phyloP scores from a whole-genome alignment of 139 green algal genomes.

The Chlamydomonas incerta region DNA sequence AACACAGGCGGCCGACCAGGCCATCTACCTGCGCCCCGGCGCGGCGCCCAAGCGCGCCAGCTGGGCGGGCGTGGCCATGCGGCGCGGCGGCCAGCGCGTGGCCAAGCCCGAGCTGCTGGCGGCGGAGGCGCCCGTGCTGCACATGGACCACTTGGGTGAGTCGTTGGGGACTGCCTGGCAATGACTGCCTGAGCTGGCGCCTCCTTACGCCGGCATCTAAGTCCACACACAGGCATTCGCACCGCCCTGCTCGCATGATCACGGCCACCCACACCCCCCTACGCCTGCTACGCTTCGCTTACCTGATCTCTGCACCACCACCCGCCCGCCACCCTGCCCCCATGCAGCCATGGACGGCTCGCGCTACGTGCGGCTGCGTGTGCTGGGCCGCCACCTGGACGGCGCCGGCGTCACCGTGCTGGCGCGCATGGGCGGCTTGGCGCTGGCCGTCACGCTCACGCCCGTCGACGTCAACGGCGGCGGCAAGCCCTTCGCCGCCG shows the following conservation, averaged over 20 bases:
- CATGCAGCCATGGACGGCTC: constrained; percentile 13
- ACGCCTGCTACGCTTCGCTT: too few species aligned
- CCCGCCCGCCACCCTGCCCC: too few species aligned
- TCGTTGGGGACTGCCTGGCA: too few species aligned
- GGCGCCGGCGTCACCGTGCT: constrained; percentile 19
- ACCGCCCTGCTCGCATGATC: neutral
- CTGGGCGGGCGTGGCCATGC: constrained; percentile 11
- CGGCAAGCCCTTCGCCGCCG: neutral
- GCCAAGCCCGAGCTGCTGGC: constrained; percentile 18
- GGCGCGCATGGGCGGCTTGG: constrained; percentile 23
- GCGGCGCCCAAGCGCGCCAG: neutral
- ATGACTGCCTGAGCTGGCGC: too few species aligned
- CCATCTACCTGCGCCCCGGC: constrained; percentile 16
- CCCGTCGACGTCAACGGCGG: neutral
- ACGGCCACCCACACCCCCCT: too few species aligned
- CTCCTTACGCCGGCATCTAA: too few species aligned
- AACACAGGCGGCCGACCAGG: constrained; percentile 8
- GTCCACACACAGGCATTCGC: neutral
- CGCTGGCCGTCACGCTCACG: constrained; percentile 3
- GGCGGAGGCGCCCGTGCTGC: neutral
- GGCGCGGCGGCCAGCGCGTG: constrained; percentile 1
- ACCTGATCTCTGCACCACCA: neutral
- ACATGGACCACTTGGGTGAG: neutral
- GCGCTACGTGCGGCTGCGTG: neutral
- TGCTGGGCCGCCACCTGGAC: constrained; percentile 22